Evolutionary conservation across 129 eudicot species (phyloP), one percentile per base, ranked within the genome.

Genomic region (Lactuca saligna): DNA sequence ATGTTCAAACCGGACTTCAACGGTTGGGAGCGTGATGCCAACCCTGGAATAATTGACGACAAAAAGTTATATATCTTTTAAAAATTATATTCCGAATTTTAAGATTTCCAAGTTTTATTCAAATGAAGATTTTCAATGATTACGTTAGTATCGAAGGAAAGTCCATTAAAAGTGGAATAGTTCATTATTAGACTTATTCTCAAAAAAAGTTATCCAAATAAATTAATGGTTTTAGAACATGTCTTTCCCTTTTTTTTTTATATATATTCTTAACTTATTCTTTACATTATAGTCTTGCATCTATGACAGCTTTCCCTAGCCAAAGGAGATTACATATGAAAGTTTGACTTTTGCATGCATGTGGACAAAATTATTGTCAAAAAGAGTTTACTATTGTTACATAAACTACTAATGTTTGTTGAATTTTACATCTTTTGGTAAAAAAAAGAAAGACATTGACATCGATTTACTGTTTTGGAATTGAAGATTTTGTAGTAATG

Each of bases 11-110:
- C 99, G 63, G 14, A 94, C 89, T 68, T 94, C 96, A 8, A 90
- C 96, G 0, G 99, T 94, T 8, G 99, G 97, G 71, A 89, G 96
- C 25, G 67, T 77, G 61, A 94, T 94, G 16, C 99, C 99, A 53
- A 94, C 99, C 73, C 99, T 94, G 86, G 65, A 82, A 53, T 76
- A 82, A 53, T 76, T 5, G 16, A 49, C 74, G 9, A 50, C 15
- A 10, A n/a, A 73, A 17, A 14, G 5, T 46, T 46, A 63, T 3
- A 65, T 37, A 44, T 38, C 14, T 64, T 44, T 16, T 13, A n/a
- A 44, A 42, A 64, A 32, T 44, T 46, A 46, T 11, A 20, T 57
- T 29, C 38, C 39, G 12, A 57, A 57, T 20, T 57, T 3, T 57
- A 12, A 4, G 15, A 57, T 57, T 57, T 8, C 5, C 62, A 57